Conservation (phyloP, 2,329 filamentous ascomycete species). For the Bimuria novae-zelandiae region DNA sequence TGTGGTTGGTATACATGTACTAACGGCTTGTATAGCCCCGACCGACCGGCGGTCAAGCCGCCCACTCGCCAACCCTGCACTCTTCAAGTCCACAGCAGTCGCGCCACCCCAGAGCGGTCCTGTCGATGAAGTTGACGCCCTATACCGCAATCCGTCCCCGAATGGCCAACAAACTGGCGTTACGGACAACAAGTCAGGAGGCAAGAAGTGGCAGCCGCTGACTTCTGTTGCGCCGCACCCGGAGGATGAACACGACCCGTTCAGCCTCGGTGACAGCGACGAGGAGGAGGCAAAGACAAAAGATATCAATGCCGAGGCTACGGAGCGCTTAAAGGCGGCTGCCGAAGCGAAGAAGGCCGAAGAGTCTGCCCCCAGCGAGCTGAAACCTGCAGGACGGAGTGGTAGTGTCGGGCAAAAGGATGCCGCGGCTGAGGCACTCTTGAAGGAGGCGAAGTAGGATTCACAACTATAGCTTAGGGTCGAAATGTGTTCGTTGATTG, state of each 20-base stretch:
- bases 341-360: slow-evolving; percentile 44
- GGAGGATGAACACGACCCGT: slow-evolving; percentile 88
- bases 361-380: slow-evolving; percentile 26
- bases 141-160: slow-evolving; percentile 63
- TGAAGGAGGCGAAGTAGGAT: slow-evolving; percentile 45
- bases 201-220: slow-evolving; percentile 98
- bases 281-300: slow-evolving; percentile 79
- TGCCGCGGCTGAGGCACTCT: slow-evolving; percentile 52
- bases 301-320: slow-evolving; percentile 60
- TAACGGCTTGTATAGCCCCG: slow-evolving; percentile 47
- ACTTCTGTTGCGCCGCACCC: slow-evolving; percentile 83
- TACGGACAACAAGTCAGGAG: slow-evolving; percentile 53
- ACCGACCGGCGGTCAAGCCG: slow-evolving; percentile 62
- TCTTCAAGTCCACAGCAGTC: slow-evolving; percentile 73
- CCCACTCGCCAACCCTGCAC: slow-evolving; percentile 73
- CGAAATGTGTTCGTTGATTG: not conserved
- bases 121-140: slow-evolving; percentile 77
- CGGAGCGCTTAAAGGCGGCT: slow-evolving; percentile 55
- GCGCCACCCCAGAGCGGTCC: slow-evolving; percentile 61
- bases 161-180: slow-evolving; percentile 28
- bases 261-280: slow-evolving; percentile 93
- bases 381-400: slow-evolving; percentile 47
- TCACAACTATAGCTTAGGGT: too few relatives aligned
- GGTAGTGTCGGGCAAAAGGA: slow-evolving; percentile 52
- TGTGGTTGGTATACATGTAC: not conserved